Percentiles rank a stretch among this genome's conserved stretches.
Conservation (phyloP, 2,329 filamentous ascomycete species). For the Pseudocercospora eumusae region DNA sequence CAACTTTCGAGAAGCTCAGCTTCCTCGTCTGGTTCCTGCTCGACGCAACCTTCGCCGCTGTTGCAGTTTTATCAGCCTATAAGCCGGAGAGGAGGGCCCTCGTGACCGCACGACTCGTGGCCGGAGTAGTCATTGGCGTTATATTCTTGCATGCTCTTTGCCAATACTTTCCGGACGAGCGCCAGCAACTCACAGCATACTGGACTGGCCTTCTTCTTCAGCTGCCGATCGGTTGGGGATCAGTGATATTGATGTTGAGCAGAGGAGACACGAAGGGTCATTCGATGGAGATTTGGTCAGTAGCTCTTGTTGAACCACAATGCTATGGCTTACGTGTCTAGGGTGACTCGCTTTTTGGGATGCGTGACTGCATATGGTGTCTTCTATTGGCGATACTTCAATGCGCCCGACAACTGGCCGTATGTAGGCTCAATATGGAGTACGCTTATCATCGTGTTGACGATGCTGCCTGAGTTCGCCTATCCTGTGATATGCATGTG, state of each 20-base stretch:
- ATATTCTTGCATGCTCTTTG: constrained; percentile 37
- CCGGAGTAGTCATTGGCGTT: constrained; percentile 37
- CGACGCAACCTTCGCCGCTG: constrained; percentile 40
- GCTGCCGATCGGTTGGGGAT: constrained; percentile 44
- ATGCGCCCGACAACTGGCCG: constrained; percentile 43
- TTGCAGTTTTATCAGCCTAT: constrained; percentile 40
- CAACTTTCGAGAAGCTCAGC: constrained; percentile 39
- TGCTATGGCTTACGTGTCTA: constrained; percentile 23
- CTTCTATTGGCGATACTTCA: constrained; percentile 45
- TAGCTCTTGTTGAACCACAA: neutral
- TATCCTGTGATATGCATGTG: constrained; percentile 44
- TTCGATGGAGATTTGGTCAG: constrained; percentile 46
- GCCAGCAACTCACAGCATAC: constrained; percentile 45
- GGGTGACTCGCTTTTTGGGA: constrained; percentile 44
- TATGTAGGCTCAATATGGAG: constrained; percentile 43
- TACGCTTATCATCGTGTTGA: constrained; percentile 40
- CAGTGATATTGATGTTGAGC: constrained; percentile 37
- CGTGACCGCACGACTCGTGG: constrained; percentile 34
- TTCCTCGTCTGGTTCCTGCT: constrained; percentile 45
- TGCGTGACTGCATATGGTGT: constrained; percentile 44
- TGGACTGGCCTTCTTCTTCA: constrained; percentile 44
- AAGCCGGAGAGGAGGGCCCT: constrained; percentile 26
- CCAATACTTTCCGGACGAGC: constrained; percentile 41
- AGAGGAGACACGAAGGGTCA: constrained; percentile 43
- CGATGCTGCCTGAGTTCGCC: constrained; percentile 43